phyloP scores from a whole-genome alignment of 768 basidiomycete genomes.

The Cystofilobasidium macerans region DNA sequence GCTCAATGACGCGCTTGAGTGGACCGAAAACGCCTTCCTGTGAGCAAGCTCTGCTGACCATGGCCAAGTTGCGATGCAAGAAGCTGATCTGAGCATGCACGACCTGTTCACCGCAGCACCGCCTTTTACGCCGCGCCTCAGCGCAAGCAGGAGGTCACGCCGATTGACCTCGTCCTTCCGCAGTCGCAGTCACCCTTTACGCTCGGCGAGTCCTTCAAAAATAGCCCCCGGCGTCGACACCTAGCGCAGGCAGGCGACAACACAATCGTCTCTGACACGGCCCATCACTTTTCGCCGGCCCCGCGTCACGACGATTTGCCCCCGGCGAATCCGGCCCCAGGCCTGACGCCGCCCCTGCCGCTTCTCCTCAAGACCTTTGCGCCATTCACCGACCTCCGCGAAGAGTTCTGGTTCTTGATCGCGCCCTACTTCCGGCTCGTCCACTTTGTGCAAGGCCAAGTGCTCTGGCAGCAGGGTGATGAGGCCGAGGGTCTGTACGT shows the following conservation, averaged over 20 bases:
- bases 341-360: conserved; percentile 39
- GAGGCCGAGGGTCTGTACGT: conserved; percentile 72
- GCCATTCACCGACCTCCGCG: conserved; percentile 49
- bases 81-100: not conserved
- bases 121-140: conserved; percentile 34
- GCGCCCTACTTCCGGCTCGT: conserved; percentile 60
- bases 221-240: conserved; percentile 58
- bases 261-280: conserved; percentile 43
- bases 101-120: conserved; percentile 28
- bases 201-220: conserved; percentile 44
- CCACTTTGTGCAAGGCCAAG: conserved; percentile 47
- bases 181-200: conserved; percentile 39
- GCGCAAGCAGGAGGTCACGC: conserved; percentile 15
- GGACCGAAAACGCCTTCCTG: conserved; percentile 91
- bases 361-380: conserved; percentile 71
- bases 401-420: conserved; percentile 53
- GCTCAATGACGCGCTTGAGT: conserved; percentile 86
- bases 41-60: conserved; percentile 38
- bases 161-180: conserved; percentile 2
- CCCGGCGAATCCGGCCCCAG: not conserved
- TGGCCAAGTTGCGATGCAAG: too few relatives aligned
- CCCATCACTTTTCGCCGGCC: not conserved
- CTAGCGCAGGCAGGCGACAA: conserved; percentile 60
- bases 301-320: not conserved
- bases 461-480: conserved; percentile 71